A percentile compares a stretch with the other conserved stretches of the same genome.
Evolutionary conservation across 2,329 filamentous ascomycete species (phyloP).

Genomic region (Huntiella decipiens): DNA sequence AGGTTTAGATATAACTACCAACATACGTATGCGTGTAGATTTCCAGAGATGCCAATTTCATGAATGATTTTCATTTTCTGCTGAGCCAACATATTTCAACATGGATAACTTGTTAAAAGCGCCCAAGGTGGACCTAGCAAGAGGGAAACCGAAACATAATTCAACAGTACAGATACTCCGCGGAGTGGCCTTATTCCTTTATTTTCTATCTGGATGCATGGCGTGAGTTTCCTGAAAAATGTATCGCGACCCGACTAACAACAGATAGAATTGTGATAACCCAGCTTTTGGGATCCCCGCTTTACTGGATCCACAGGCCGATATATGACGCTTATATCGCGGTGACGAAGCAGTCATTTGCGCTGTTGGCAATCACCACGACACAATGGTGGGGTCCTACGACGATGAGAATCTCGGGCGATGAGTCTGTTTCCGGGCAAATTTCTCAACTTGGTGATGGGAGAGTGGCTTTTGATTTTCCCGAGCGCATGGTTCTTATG

Average conservation of each 20-base stretch:
- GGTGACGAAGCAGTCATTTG: conserved; percentile 69
- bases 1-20: too few species aligned
- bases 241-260: background rate
- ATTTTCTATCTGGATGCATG: conserved; percentile 30
- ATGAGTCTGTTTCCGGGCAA: conserved; percentile 60
- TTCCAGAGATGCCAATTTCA: too few species aligned
- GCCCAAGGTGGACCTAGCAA: conserved; percentile 9
- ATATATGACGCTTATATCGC: conserved; percentile 77
- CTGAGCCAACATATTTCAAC: conserved; percentile 12
- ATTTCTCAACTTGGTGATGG: conserved; percentile 52
- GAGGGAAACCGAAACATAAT: conserved; percentile 35
- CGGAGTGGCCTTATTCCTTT: conserved; percentile 30
- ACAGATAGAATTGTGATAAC: conserved; percentile 41
- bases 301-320: conserved; percentile 58
- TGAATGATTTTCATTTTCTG: background rate
- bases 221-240: conserved; percentile 22
- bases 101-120: conserved; percentile 8
- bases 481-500: conserved; percentile 63
- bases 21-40: too few species aligned
- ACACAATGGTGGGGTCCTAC: conserved; percentile 82
- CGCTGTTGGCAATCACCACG: conserved; percentile 57
- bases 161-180: conserved; percentile 30
- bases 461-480: conserved; percentile 58
- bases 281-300: conserved; percentile 55
- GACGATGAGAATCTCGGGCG: conserved; percentile 63